These are phyloP conservation scores for Bipolaris sorokiniana DNA, from an alignment of 2,329 filamentous ascomycete genomes.

Conservation along the genomic window DNA sequence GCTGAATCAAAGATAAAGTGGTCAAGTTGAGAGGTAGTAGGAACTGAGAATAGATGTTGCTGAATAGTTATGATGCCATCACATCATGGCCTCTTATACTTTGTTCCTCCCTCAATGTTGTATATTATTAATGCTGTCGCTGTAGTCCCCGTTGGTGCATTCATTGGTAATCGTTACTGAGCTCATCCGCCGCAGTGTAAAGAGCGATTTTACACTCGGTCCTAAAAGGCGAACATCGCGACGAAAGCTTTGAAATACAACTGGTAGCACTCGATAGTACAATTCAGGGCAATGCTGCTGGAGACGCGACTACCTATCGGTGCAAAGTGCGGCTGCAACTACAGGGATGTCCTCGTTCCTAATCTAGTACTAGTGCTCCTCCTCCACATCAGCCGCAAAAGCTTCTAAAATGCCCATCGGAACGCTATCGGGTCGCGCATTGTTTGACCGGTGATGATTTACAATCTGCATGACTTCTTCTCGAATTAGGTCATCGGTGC, in stretches of 20 bases:
- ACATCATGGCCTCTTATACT: background rate
- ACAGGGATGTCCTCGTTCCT: conserved; percentile 18
- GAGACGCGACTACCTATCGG: background rate
- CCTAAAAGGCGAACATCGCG: background rate
- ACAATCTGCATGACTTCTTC: conserved; percentile 36
- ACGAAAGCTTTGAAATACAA: background rate
- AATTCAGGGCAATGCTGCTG: background rate
- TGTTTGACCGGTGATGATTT: conserved; percentile 12
- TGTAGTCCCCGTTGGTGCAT: background rate
- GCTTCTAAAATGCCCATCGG: conserved; percentile 9
- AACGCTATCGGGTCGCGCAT: conserved; percentile 6
- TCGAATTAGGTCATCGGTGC: conserved; percentile 31
- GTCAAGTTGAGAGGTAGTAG: background rate
- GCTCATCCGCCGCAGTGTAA: background rate
- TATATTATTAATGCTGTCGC: background rate
- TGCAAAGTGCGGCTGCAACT: conserved; percentile 10
- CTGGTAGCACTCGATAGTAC: background rate
- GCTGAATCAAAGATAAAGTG: no score
- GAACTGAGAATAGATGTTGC: background rate
- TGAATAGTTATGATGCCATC: background rate
- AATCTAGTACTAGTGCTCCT: conserved; percentile 19
- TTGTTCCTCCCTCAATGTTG: background rate
- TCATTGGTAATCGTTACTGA: background rate
- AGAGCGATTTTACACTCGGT: background rate
- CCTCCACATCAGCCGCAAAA: conserved; percentile 13